Base-by-base conservation (phyloP, 352 stramenopile genomes). In the Sclerospora graminicola region DNA sequence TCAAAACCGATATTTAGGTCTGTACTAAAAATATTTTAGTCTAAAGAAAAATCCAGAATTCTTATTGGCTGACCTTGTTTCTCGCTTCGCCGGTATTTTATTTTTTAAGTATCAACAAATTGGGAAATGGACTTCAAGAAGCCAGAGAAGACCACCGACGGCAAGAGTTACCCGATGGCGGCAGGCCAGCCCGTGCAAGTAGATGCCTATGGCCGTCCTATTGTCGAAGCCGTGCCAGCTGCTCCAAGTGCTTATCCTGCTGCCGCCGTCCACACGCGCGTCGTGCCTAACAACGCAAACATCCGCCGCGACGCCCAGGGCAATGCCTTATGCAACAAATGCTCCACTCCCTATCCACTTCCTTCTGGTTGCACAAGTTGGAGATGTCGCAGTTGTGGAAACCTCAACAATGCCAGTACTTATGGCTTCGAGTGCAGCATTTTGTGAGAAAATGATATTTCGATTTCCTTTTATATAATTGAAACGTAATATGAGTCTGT, bases 401-500 rank as follows among this genome's bases (percentile, higher is more conserved):
- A 86, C 27, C 57, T 89, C 19, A 89, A 89, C 54, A 89, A 86
- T 41, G 77, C 77, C 23, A 89, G 77, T 41, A 53, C 80, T 15
- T 84, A 84, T 45, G 76, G 76, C 42, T 63, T 82, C 43, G 77
- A 89, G 45, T 84, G 71, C 66, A 68, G 32, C 16, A 73, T 86
- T 26, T 41, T 69, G 30, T 86, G 52, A 67, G 48, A 41, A 39
- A 35, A 34, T 39, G 9, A 33, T 3, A 26, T 3, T 26, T 26
- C n/a, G 21, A 26, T 26, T 26, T 26, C 21, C 4, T 26, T 26
- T 26, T 3, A 26, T 26, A 26, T 26, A n/a, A n/a, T n/a, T n/a
- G n/a, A n/a, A n/a, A n/a, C n/a, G n/a, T n/a, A n/a, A n/a, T n/a
- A n/a, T n/a, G n/a, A n/a, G n/a, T n/a, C n/a, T n/a, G n/a, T n/a